Base-by-base conservation (phyloP, 768 basidiomycete genomes). In the Pholiota conissans region DNA sequence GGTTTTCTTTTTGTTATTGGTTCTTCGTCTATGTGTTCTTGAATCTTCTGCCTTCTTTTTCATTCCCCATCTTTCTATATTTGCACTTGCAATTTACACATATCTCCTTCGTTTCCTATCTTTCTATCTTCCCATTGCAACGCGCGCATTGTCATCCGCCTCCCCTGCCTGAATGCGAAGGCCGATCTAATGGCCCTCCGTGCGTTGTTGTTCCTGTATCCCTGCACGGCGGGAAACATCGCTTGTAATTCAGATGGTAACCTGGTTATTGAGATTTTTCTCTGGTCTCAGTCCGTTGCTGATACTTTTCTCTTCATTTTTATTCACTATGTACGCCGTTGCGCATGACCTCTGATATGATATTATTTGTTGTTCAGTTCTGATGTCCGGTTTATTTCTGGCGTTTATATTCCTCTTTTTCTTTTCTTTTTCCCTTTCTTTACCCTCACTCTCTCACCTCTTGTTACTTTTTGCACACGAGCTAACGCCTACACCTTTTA, bases 391-490 rank as follows among this genome's bases (percentile, higher is more conserved):
- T 45, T 18, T 10, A n/a, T 22, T 20, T 5, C 22, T 45, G 20
- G 18, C 11, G 11, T 45, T 50, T 29, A 28, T 30, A 26, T 62
- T 55, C 47, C 24, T 39, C 49, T 60, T 30, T 52, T 48, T 48
- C 26, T 29, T 54, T 49, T 27, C 45, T 45, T 45, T 47, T 56
- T 30, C 40, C n/a, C 46, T 58, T 39, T 32, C 50, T 34, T 39
- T 34, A 26, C 22, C 18, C 49, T 49, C 62, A 51, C 50, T 60
- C 13, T 26, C 56, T n/a, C 49, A 39, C 30, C 7, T 52, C 20
- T 45, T 48, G 28, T 24, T 29, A 30, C n/a, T n/a, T n/a, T n/a
- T n/a, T 49, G 26, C 26, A 52, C 37, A 26, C 35, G n/a, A 18
- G 29, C 22, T 42, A 34, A 32, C 20, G 28, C 27, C n/a, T 40